A percentile compares a stretch with the other conserved stretches of the same genome.
Evolutionary conservation across 805 yeast genomes (phyloP).

Genomic region (Candida easanensis): DNA sequence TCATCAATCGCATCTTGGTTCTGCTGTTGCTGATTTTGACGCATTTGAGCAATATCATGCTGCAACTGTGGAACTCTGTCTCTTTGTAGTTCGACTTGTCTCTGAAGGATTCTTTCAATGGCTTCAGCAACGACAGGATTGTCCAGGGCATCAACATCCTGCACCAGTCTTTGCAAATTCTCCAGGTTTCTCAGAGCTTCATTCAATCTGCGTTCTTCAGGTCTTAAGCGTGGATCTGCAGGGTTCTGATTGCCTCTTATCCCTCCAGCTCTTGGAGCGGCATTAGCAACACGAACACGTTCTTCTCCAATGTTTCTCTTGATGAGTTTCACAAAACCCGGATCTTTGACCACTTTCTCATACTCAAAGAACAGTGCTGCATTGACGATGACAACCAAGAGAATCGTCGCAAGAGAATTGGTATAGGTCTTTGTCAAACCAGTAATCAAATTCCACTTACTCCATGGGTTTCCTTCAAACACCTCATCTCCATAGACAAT

Average conservation of each 20-base stretch:
- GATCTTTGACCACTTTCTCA: constrained; percentile 71
- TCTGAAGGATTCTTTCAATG: constrained; percentile 3
- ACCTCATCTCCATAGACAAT: constrained; percentile 27
- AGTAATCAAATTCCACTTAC: constrained; percentile 4
- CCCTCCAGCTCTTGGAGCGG: background rate
- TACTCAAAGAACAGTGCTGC: constrained; percentile 54
- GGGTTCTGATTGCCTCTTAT: background rate
- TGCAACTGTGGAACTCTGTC: background rate
- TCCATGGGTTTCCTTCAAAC: constrained; percentile 19
- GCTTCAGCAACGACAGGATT: constrained; percentile 7
- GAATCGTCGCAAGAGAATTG: constrained; percentile 34
- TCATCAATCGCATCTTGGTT: constrained; percentile 2
- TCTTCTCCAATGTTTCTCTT: constrained; percentile 53
- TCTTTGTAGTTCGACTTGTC: constrained; percentile 6
- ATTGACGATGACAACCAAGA: constrained; percentile 39
- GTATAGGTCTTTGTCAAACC: constrained; percentile 17
- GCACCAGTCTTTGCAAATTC: constrained; percentile 7
- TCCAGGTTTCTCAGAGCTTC: constrained; percentile 8
- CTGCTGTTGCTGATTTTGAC: too few relatives aligned
- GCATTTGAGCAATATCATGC: too few relatives aligned
- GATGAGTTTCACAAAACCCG: constrained; percentile 60
- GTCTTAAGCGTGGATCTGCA: background rate
- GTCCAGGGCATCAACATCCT: constrained; percentile 1
- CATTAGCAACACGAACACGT: background rate
- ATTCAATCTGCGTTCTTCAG: background rate